phyloP scores from a whole-genome alignment of 768 basidiomycete genomes.

The Sporobolomyces phaffii region DNA sequence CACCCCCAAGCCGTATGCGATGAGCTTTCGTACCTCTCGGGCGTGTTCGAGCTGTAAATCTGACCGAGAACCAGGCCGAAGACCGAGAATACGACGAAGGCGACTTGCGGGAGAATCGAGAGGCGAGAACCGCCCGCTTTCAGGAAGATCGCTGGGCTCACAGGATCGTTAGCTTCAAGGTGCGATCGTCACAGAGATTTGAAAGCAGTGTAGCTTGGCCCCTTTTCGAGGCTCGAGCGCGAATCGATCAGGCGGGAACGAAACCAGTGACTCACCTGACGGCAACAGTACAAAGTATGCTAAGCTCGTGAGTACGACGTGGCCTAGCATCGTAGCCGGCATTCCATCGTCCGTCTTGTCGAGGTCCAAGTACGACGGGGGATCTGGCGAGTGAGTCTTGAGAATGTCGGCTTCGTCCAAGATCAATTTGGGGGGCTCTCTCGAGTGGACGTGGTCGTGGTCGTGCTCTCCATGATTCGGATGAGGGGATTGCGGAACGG shows the following conservation, averaged over 20 bases:
- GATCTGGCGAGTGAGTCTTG: conserved; percentile 61
- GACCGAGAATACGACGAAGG: conserved; percentile 58
- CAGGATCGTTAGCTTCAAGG: no score
- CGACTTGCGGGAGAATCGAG: conserved; percentile 55
- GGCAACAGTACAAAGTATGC: conserved; percentile 82
- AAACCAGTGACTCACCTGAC: conserved; percentile 55
- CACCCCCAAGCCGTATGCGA: conserved; percentile 64
- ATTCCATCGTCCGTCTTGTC: conserved; percentile 50
- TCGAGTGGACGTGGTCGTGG: conserved; percentile 8
- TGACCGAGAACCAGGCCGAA: conserved; percentile 64
- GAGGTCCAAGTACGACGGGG: conserved; percentile 73
- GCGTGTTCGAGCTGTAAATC: conserved; percentile 70
- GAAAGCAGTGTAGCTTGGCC: no score
- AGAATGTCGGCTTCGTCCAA: conserved; percentile 73
- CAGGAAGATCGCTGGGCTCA: conserved; percentile 72
- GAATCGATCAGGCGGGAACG: background rate
- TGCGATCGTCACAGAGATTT: no score
- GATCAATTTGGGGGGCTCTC: conserved; percentile 33
- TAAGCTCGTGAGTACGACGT: conserved; percentile 65
- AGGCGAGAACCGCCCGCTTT: conserved; percentile 65
- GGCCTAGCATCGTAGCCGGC: conserved; percentile 48
- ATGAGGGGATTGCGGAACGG: no score
- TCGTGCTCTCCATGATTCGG: background rate
- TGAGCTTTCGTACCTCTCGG: conserved; percentile 62
- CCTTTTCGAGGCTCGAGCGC: background rate